Conservation (phyloP, 1,139 yeast species). For the Kurtzmaniella quercitrusa region DNA sequence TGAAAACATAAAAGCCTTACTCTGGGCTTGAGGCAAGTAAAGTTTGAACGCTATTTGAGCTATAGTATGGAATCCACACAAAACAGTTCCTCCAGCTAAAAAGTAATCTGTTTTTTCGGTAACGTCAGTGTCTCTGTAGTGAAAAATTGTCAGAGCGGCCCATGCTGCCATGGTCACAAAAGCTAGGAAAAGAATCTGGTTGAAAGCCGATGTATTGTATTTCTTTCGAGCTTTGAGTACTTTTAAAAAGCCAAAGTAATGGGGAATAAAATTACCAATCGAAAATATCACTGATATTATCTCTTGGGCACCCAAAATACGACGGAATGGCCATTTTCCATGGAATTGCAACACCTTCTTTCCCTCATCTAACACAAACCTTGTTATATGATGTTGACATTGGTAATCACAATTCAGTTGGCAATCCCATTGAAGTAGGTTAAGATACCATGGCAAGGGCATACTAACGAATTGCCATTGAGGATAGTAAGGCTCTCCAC, state of each 20-base stretch:
- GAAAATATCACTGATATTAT: constrained; percentile 77
- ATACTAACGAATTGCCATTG: constrained; percentile 29
- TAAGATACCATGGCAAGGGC: constrained; percentile 42
- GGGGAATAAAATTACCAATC: constrained; percentile 73
- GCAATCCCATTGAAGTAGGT: constrained; percentile 72
- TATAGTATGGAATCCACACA: constrained; percentile 72
- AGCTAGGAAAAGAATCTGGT: constrained; percentile 42
- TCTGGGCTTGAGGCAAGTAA: constrained; percentile 34
- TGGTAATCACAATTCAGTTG: constrained; percentile 82
- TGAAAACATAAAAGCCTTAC: constrained; percentile 30
- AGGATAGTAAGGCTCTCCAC: constrained; percentile 22
- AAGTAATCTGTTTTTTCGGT: constrained; percentile 90
- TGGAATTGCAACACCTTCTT: constrained; percentile 77
- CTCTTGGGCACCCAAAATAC: constrained; percentile 79
- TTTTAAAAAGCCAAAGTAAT: constrained; percentile 53
- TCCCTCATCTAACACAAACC: constrained; percentile 37
- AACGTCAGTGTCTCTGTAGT: constrained; percentile 70
- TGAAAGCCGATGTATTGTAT: constrained; percentile 20
- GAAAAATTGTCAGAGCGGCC: constrained; percentile 82
- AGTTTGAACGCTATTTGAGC: constrained; percentile 54
- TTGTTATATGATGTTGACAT: constrained; percentile 76
- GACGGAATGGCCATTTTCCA: constrained; percentile 93
- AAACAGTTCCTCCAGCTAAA: constrained; percentile 86
- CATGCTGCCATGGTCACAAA: constrained; percentile 80
- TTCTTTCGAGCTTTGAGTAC: constrained; percentile 19